These are phyloP conservation scores for Brassica balearica DNA, from an alignment of 441 rosid species.

Conservation along the genomic window DNA sequence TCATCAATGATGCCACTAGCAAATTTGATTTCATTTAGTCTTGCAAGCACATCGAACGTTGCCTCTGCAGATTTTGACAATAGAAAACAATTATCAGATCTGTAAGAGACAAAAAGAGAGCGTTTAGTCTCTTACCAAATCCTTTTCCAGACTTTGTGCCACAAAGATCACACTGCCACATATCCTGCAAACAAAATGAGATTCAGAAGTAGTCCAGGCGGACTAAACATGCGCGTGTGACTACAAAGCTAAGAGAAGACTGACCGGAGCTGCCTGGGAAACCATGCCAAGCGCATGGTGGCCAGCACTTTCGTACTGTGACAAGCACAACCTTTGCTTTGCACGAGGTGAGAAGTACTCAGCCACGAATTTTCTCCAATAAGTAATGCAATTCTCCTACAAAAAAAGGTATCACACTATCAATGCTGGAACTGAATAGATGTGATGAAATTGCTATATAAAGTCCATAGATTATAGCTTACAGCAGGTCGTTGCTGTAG, in stretches of 20 bases:
- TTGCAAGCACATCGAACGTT: conserved; percentile 90
- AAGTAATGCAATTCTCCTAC: conserved; percentile 88
- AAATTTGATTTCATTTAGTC: conserved; percentile 94
- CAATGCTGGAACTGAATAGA: background rate
- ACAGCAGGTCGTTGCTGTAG: conserved; percentile 85
- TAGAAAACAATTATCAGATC: background rate
- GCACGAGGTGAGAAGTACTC: conserved; percentile 96
- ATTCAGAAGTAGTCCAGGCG: background rate
- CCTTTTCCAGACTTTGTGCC: conserved; percentile 95
- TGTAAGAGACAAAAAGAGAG: background rate
- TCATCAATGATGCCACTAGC: conserved; percentile 97
- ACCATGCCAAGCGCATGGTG: conserved; percentile 95
- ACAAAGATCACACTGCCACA: conserved; percentile 97
- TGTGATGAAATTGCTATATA: background rate
- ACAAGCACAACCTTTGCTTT: conserved; percentile 94
- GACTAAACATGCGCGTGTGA: background rate
- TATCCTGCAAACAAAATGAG: conserved; percentile 64
- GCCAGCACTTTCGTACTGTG: conserved; percentile 86
- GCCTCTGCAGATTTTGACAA: conserved; percentile 67
- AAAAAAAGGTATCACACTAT: conserved; percentile 22
- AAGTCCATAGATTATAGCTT: conserved; percentile 41
- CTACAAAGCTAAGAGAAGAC: background rate
- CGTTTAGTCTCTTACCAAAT: conserved; percentile 71
- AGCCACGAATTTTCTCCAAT: conserved; percentile 94
- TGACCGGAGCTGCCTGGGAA: conserved; percentile 90